Conservation (phyloP, 768 basidiomycete genomes). For the Mycena albidolilacea region DNA sequence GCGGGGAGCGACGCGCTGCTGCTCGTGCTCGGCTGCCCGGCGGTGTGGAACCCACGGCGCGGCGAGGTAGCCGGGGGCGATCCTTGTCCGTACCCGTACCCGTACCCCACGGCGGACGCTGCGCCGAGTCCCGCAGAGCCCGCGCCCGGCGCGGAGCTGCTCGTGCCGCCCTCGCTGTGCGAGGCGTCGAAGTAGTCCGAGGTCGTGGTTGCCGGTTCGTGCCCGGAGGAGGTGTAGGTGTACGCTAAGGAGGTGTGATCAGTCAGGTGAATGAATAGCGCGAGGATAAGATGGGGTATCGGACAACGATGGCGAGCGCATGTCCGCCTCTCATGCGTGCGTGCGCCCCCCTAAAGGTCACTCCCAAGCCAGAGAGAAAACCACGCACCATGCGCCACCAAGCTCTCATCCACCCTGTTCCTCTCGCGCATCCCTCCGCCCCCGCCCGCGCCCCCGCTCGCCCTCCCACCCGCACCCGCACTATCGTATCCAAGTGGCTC, state of each 20-base stretch:
- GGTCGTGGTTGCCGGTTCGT: not conserved
- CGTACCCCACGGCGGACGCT: not conserved
- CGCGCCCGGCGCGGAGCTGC: slow-evolving; percentile 6
- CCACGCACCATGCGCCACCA: slow-evolving; percentile 26
- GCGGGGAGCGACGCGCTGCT: slow-evolving; percentile 9
- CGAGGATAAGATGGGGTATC: too few species aligned
- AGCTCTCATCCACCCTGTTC: slow-evolving; percentile 9
- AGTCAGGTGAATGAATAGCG: not conserved
- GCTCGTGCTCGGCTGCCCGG: slow-evolving; percentile 29
- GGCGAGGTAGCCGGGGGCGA: not conserved
- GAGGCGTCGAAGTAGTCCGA: slow-evolving; percentile 24
- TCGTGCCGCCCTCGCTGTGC: slow-evolving; percentile 16
- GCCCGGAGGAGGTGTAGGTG: slow-evolving; percentile 4
- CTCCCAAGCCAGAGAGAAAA: not conserved
- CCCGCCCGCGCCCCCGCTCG: slow-evolving; percentile 10
- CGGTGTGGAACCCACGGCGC: slow-evolving; percentile 34
- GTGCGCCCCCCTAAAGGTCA: too few species aligned
- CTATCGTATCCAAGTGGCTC: not conserved
- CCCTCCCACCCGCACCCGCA: not conserved
- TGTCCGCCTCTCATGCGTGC: too few species aligned
- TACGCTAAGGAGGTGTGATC: slow-evolving; percentile 1
- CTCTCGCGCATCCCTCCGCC: not conserved
- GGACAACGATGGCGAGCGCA: not conserved
- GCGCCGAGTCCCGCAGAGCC: slow-evolving; percentile 31
- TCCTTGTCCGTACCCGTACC: slow-evolving; percentile 3